Conservation (phyloP, 2,329 filamentous ascomycete species). For the Cladosporium austrohemisphaericum region DNA sequence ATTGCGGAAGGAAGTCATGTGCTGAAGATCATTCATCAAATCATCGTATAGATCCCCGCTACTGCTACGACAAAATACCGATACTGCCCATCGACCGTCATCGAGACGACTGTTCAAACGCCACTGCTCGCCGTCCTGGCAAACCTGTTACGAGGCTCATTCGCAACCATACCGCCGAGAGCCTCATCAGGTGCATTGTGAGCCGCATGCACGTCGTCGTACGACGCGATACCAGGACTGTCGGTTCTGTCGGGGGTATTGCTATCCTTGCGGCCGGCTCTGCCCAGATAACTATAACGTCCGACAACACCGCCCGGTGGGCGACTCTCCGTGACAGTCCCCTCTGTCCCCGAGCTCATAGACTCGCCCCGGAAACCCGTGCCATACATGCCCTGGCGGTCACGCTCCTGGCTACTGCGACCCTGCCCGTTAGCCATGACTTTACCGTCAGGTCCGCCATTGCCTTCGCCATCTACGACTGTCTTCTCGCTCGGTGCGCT, state of each 20-base stretch:
- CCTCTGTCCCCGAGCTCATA: slow-evolving; percentile 15
- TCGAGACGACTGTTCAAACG: slow-evolving; percentile 10
- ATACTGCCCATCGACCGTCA: background rate
- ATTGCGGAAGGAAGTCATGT: no score
- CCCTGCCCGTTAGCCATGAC: slow-evolving; percentile 13
- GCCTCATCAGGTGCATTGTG: slow-evolving; percentile 8
- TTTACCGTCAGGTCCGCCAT: slow-evolving; percentile 12
- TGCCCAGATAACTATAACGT: slow-evolving; percentile 3
- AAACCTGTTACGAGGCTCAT: slow-evolving; percentile 16
- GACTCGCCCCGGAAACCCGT: slow-evolving; percentile 17
- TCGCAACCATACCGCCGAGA: slow-evolving; percentile 15
- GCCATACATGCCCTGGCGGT: slow-evolving; percentile 20
- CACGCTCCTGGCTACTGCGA: background rate
- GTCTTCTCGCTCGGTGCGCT: background rate
- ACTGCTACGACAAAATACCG: no score
- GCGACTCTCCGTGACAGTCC: slow-evolving; percentile 8
- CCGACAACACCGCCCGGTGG: background rate
- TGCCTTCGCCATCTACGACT: background rate
- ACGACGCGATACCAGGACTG: background rate
- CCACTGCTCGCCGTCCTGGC: slow-evolving; percentile 21
- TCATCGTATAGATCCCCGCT: background rate
- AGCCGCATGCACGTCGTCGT: background rate
- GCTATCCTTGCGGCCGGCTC: background rate
- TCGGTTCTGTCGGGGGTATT: background rate
- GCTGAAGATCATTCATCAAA: no score